Evolutionary conservation across 1,139 yeast species (phyloP).

Genomic region (Debaryomyces fabryi): DNA sequence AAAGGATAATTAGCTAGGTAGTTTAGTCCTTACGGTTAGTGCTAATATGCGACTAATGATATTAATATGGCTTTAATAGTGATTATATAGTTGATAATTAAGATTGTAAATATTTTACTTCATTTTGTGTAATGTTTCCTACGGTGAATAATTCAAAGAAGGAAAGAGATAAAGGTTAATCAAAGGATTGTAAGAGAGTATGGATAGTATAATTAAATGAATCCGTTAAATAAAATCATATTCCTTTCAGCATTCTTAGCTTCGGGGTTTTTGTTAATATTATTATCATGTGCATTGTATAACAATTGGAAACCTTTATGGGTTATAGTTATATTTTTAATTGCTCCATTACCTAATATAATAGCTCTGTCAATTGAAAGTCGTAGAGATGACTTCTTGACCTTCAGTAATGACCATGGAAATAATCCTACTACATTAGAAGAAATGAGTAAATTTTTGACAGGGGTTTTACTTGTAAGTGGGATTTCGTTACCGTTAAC

Average conservation of each 20-base stretch:
- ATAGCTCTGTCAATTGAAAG: conserved; percentile 45
- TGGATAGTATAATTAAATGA: conserved; percentile 22
- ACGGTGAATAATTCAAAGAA: background rate
- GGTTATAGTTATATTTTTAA: conserved; percentile 63
- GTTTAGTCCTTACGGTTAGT: conserved; percentile 23
- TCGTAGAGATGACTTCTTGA: conserved; percentile 61
- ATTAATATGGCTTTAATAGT: conserved; percentile 4
- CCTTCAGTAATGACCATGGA: conserved; percentile 55
- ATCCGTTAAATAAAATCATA: conserved; percentile 71
- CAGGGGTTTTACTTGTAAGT: conserved; percentile 68
- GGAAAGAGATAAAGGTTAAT: background rate
- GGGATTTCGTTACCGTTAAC: conserved; percentile 70
- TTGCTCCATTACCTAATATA: conserved; percentile 73
- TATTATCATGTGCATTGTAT: conserved; percentile 72
- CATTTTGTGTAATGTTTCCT: conserved; percentile 7
- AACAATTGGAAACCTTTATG: conserved; percentile 72
- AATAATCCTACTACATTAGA: conserved; percentile 50
- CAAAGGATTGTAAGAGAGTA: background rate
- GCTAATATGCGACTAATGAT: conserved; percentile 2
- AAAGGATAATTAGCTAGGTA: conserved; percentile 5
- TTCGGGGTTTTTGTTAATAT: conserved; percentile 70
- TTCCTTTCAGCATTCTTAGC: conserved; percentile 73
- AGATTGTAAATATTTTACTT: conserved; percentile 1
- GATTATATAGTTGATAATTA: conserved; percentile 3
- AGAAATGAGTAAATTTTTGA: conserved; percentile 62